phyloP scores from a whole-genome alignment of 768 basidiomycete species.

The Mycena indigotica region DNA sequence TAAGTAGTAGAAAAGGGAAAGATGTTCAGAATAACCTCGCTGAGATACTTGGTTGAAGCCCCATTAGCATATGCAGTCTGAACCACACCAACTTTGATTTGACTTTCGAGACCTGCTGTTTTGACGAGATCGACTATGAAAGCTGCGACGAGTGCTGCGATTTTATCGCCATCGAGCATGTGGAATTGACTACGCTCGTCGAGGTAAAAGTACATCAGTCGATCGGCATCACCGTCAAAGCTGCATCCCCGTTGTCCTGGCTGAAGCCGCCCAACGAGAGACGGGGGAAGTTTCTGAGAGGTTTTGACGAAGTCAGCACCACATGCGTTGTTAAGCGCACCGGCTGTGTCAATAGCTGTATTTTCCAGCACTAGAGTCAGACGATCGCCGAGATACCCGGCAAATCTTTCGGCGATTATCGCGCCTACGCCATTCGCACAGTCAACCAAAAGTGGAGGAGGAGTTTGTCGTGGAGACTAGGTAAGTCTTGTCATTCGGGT shows the following conservation, averaged over 20 bases:
- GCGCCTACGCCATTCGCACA: conserved; percentile 99
- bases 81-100: conserved; percentile 88
- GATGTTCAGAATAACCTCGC: conserved; percentile 51
- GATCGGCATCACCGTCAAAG: conserved; percentile 96
- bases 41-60: conserved; percentile 89
- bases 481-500: conserved; percentile 5
- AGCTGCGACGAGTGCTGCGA: conserved; percentile 88
- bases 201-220: conserved; percentile 93
- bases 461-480: conserved; percentile 60
- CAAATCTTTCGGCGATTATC: conserved; percentile 63
- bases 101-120: conserved; percentile 75
- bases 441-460: conserved; percentile 76
- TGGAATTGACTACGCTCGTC: conserved; percentile 78
- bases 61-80: conserved; percentile 99
- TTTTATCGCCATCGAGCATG: conserved; percentile 98
- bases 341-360: conserved; percentile 60
- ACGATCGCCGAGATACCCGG: conserved; percentile 57
- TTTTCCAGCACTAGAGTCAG: conserved; percentile 73
- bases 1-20: background rate
- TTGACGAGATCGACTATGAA: conserved; percentile 91
- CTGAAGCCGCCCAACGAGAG: conserved; percentile 60
- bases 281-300: conserved; percentile 81
- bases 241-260: conserved; percentile 86
- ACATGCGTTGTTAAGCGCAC: conserved; percentile 82
- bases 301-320: conserved; percentile 99